phyloP scores from a whole-genome alignment of 208 protist genomes.

The Sergeia podlipaevii region DNA sequence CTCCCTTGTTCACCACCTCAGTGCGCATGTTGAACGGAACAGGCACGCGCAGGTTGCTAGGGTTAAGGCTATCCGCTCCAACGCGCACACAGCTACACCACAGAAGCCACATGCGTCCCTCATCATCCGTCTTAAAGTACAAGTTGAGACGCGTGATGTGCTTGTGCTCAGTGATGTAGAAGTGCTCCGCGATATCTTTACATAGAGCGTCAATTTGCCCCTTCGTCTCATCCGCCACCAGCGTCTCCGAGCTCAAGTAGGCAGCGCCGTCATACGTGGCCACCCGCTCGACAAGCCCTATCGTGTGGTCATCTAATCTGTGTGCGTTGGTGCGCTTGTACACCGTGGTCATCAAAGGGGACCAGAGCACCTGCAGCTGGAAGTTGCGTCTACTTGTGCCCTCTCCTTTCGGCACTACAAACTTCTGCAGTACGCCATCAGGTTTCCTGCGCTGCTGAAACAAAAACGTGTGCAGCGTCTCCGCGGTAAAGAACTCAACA shows the following conservation, averaged over 20 bases:
- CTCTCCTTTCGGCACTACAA: constrained; percentile 83
- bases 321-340: constrained; percentile 81
- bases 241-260: constrained; percentile 73
- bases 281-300: constrained; percentile 48
- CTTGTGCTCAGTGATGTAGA: constrained; percentile 83
- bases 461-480: constrained; percentile 74
- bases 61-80: constrained; percentile 66
- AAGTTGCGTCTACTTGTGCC: constrained; percentile 61
- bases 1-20: constrained; percentile 68
- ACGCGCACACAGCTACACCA: constrained; percentile 82
- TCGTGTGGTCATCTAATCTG: constrained; percentile 51
- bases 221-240: constrained; percentile 85
- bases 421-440: constrained; percentile 89
- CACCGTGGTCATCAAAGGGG: constrained; percentile 76
- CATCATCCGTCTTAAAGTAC: constrained; percentile 81
- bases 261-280: constrained; percentile 84
- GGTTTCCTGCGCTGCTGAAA: constrained; percentile 74
- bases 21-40: constrained; percentile 56
- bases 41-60: constrained; percentile 63
- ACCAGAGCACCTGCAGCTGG: constrained; percentile 88
- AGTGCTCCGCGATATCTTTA: constrained; percentile 79
- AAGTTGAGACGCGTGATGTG: constrained; percentile 74
- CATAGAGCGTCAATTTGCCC: constrained; percentile 64
- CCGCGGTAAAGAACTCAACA: constrained; percentile 83
- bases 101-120: constrained; percentile 68